Percentiles rank a stretch among this genome's conserved stretches.
These are phyloP conservation scores for Cytospora piceicola DNA, from an alignment of 2,329 filamentous ascomycete genomes.

Conservation along the genomic window DNA sequence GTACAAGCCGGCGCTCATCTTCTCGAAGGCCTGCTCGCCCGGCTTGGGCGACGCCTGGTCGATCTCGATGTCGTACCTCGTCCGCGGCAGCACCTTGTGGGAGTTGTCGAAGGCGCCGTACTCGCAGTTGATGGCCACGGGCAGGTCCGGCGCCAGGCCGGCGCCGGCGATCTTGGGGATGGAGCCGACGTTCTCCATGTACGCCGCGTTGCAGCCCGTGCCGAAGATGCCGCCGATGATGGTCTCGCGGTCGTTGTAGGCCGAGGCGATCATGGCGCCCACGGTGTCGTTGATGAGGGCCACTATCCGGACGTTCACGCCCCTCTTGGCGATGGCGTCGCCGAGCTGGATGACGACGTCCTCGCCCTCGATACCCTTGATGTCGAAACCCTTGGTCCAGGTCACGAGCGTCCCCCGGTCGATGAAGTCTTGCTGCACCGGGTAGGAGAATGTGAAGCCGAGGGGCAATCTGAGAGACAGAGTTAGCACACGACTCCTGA, in stretches of 20 bases:
- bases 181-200: slow-evolving; percentile 72
- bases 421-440: slow-evolving; percentile 70
- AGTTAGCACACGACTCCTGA: slow-evolving; percentile 41
- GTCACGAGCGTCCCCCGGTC: slow-evolving; percentile 71
- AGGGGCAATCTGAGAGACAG: slow-evolving; percentile 57
- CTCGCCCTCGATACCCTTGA: slow-evolving; percentile 70
- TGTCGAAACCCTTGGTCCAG: slow-evolving; percentile 78
- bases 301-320: slow-evolving; percentile 71
- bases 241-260: slow-evolving; percentile 74
- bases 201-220: slow-evolving; percentile 80
- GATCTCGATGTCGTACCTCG: slow-evolving; percentile 67
- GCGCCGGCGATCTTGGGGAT: slow-evolving; percentile 60
- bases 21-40: slow-evolving; percentile 81
- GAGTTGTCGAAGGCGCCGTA: slow-evolving; percentile 82
- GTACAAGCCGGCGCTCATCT: slow-evolving; percentile 82
- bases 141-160: slow-evolving; percentile 63
- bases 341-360: slow-evolving; percentile 71
- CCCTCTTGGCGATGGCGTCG: slow-evolving; percentile 44
- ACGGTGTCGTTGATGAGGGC: slow-evolving; percentile 82
- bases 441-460: slow-evolving; percentile 76
- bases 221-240: slow-evolving; percentile 80
- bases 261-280: slow-evolving; percentile 77
- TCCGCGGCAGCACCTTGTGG: slow-evolving; percentile 70
- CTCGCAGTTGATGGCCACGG: slow-evolving; percentile 82
- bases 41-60: slow-evolving; percentile 72